Evolutionary conservation across 2,329 filamentous ascomycete species (phyloP).

Genomic region (Exophiala spinifera): DNA sequence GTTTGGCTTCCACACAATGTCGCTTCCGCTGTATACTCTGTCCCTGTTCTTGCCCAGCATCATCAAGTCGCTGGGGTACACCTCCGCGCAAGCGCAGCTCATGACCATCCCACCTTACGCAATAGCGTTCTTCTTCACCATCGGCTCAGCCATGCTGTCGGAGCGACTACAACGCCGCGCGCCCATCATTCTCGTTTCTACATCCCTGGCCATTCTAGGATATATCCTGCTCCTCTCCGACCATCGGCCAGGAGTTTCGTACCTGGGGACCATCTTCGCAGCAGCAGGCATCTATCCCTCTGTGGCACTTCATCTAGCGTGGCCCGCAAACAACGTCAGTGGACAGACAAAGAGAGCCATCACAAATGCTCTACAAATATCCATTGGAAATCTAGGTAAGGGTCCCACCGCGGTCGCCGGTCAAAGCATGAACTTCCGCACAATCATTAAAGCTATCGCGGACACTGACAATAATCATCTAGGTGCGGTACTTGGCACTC

Average conservation of each 20-base stretch:
- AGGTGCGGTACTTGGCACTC: slow-evolving; percentile 59
- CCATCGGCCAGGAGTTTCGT: slow-evolving; percentile 55
- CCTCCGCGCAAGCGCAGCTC: slow-evolving; percentile 46
- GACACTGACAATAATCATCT: slow-evolving; percentile 32
- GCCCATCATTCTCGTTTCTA: slow-evolving; percentile 60
- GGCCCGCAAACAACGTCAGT: slow-evolving; percentile 70
- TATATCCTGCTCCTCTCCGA: slow-evolving; percentile 60
- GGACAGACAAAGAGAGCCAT: slow-evolving; percentile 68
- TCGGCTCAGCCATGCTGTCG: slow-evolving; percentile 58
- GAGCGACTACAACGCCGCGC: slow-evolving; percentile 58
- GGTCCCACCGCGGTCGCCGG: background rate
- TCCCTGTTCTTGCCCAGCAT: slow-evolving; percentile 43
- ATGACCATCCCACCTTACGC: slow-evolving; percentile 64
- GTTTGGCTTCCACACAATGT: slow-evolving; percentile 69
- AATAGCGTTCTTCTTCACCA: slow-evolving; percentile 59
- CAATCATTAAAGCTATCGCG: too few relatives aligned
- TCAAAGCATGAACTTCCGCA: too few relatives aligned
- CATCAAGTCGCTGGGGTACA: slow-evolving; percentile 43
- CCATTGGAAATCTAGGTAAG: slow-evolving; percentile 63
- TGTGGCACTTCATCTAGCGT: slow-evolving; percentile 55
- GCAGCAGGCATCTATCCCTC: slow-evolving; percentile 67
- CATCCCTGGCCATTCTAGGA: slow-evolving; percentile 58
- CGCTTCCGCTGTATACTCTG: slow-evolving; percentile 51
- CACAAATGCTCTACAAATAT: slow-evolving; percentile 69
- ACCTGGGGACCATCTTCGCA: slow-evolving; percentile 61